Conservation (phyloP, 305 asterid genomes). For the Solanum hybrid region DNA sequence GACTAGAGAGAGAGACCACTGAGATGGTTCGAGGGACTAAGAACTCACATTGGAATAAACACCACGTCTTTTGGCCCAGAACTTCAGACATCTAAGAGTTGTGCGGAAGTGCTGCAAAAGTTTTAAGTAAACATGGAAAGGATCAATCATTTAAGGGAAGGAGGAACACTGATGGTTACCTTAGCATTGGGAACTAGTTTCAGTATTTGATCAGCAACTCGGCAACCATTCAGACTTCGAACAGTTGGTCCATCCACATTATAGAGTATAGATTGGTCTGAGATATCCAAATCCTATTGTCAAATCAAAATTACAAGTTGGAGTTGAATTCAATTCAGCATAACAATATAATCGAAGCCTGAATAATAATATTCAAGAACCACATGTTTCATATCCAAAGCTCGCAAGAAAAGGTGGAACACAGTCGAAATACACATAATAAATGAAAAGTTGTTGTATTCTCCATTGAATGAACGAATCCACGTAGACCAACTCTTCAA, state of each 20-base stretch:
- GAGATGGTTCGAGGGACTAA: neutral
- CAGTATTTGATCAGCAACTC: constrained; percentile 85
- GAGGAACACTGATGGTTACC: constrained; percentile 24
- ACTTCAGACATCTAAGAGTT: constrained; percentile 65
- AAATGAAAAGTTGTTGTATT: neutral
- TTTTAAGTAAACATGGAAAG: neutral
- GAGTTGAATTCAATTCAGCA: neutral
- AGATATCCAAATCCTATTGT: constrained; percentile 68
- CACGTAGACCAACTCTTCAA: neutral
- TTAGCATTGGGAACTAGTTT: constrained; percentile 73
- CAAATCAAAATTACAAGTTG: constrained; percentile 1
- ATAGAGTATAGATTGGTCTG: constrained; percentile 43
- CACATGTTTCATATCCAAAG: neutral
- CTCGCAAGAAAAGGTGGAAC: neutral
- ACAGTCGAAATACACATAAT: neutral
- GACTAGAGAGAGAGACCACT: neutral
- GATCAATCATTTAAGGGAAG: neutral
- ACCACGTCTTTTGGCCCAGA: constrained; percentile 90
- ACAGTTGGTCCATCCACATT: constrained; percentile 65
- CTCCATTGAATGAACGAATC: neutral
- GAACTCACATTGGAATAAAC: constrained; percentile 76
- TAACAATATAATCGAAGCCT: neutral
- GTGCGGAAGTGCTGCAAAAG: constrained; percentile 52
- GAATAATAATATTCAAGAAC: neutral
- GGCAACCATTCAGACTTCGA: constrained; percentile 83